A percentile compares a stretch with the other conserved stretches of the same genome.
These are phyloP conservation scores for Quercus bicolor DNA, from an alignment of 306 rosid genomes.

Conservation along the genomic window DNA sequence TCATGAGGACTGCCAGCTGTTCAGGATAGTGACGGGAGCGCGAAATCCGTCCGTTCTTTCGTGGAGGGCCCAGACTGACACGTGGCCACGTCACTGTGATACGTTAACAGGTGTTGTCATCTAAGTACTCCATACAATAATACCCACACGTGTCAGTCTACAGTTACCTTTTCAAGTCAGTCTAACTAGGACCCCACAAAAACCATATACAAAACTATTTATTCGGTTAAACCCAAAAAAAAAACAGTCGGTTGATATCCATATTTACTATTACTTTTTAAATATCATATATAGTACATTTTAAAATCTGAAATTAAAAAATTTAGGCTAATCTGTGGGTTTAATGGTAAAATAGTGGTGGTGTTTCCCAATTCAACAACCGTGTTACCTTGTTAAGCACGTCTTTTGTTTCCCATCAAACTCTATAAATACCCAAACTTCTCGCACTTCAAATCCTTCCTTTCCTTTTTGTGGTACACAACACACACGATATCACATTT, in stretches of 20 bases:
- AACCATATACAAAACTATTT: not conserved
- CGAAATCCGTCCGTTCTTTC: slow-evolving; percentile 3
- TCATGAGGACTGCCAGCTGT: slow-evolving; percentile 27
- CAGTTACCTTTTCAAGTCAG: not conserved
- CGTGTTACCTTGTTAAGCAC: slow-evolving; percentile 37
- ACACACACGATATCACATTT: not conserved
- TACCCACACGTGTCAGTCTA: not conserved
- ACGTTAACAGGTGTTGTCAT: slow-evolving; percentile 25
- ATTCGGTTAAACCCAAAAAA: not conserved
- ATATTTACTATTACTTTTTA: too few species aligned
- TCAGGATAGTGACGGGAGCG: not conserved
- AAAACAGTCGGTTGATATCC: too few species aligned
- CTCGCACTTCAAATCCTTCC: slow-evolving; percentile 10
- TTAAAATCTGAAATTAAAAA: too few species aligned
- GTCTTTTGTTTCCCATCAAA: slow-evolving; percentile 16
- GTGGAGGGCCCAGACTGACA: slow-evolving; percentile 16
- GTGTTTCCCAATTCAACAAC: slow-evolving; percentile 34
- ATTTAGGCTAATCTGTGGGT: too few species aligned
- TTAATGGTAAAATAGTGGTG: slow-evolving; percentile 3
- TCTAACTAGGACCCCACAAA: not conserved
- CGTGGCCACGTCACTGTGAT: slow-evolving; percentile 26
- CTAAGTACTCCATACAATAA: too few species aligned
- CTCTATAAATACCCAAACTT: slow-evolving; percentile 38
- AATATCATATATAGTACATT: too few species aligned
- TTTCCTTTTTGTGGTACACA: not conserved